phyloP scores from a whole-genome alignment of 2,329 filamentous ascomycete genomes.

The Didymella exigua region DNA sequence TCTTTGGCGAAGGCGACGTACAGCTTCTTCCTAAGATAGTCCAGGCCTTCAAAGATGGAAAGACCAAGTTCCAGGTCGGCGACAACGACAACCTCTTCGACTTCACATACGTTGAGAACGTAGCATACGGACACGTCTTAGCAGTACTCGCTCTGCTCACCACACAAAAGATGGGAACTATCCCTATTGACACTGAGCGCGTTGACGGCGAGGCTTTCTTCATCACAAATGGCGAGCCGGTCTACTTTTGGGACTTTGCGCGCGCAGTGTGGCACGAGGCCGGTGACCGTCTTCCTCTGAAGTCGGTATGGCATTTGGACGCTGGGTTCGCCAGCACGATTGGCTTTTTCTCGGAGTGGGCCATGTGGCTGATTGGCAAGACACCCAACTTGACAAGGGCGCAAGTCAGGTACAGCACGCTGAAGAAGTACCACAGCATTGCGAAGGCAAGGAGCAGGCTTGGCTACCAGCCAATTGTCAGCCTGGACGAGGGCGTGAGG shows the following conservation, averaged over 20 bases:
- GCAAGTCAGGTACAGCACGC: constrained; percentile 68
- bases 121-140: constrained; percentile 59
- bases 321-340: constrained; percentile 51
- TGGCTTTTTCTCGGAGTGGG: constrained; percentile 52
- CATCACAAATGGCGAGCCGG: constrained; percentile 58
- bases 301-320: constrained; percentile 51
- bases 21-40: constrained; percentile 54
- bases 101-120: constrained; percentile 60
- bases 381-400: constrained; percentile 55
- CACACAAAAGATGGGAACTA: constrained; percentile 46
- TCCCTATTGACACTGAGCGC: constrained; percentile 52
- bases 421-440: constrained; percentile 80
- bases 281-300: constrained; percentile 47
- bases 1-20: constrained; percentile 59
- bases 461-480: constrained; percentile 71
- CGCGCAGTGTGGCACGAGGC: constrained; percentile 54
- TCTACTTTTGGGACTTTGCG: constrained; percentile 59
- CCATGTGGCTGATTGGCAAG: constrained; percentile 53
- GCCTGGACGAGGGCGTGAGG: constrained; percentile 66
- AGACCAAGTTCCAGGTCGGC: constrained; percentile 59
- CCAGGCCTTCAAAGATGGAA: constrained; percentile 53
- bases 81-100: constrained; percentile 60
- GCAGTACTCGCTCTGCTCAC: constrained; percentile 57
- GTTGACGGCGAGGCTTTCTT: constrained; percentile 60
- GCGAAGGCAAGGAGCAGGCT: constrained; percentile 73